phyloP scores from a whole-genome alignment of 1,139 yeast species.

The Kazachstania sp. region DNA sequence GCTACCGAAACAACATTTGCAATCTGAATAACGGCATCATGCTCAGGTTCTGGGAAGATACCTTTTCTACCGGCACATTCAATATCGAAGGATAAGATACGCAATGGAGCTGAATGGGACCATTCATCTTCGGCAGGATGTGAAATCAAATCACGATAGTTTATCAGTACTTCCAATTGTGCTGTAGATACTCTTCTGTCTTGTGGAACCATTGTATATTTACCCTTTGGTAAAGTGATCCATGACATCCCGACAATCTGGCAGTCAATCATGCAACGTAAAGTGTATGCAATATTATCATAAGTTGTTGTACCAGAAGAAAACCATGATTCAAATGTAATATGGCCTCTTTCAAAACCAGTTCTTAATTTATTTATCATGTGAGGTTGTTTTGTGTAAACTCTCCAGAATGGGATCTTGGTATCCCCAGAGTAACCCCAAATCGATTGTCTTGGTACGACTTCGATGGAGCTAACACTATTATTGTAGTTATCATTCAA shows the following conservation, averaged over 20 bases:
- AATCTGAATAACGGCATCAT: constrained; percentile 92
- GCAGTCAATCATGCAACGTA: constrained; percentile 88
- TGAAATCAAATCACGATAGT: constrained; percentile 60
- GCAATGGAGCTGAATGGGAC: constrained; percentile 87
- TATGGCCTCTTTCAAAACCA: constrained; percentile 76
- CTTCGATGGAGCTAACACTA: constrained; percentile 49
- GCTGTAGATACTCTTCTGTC: constrained; percentile 54
- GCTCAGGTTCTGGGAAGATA: constrained; percentile 87
- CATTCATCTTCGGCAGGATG: constrained; percentile 92
- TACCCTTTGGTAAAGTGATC: constrained; percentile 78
- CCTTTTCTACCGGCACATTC: constrained; percentile 99
- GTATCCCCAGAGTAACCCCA: constrained; percentile 88
- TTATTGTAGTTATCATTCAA: constrained; percentile 42
- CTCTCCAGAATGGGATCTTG: constrained; percentile 71
- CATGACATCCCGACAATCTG: constrained; percentile 95
- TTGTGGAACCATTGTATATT: constrained; percentile 43
- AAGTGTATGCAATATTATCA: constrained; percentile 79
- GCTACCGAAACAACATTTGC: constrained; percentile 85
- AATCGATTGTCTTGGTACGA: constrained; percentile 68
- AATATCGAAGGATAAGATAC: constrained; percentile 90
- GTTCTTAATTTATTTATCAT: constrained; percentile 60
- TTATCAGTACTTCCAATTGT: constrained; percentile 71
- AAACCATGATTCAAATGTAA: constrained; percentile 56
- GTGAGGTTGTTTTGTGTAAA: constrained; percentile 57
- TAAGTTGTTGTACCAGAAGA: constrained; percentile 58